Conservation (phyloP, 2,329 filamentous ascomycete species). For the Pleoardoris graminearum region DNA sequence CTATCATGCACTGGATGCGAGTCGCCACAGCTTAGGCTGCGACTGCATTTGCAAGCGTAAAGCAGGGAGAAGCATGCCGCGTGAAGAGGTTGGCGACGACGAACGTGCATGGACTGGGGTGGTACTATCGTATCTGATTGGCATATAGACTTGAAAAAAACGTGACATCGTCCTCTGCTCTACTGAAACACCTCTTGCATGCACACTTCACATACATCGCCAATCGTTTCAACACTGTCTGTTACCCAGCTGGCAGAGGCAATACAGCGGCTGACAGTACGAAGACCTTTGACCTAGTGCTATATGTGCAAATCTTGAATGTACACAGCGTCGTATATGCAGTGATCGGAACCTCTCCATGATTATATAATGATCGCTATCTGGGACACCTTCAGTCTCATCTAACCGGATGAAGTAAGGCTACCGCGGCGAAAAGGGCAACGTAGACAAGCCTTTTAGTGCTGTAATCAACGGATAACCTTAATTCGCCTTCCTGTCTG, state of each 20-base stretch:
- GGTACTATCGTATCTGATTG: neutral
- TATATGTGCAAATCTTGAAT: no score
- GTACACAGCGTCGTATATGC: no score
- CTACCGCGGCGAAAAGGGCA: slow-evolving; percentile 6
- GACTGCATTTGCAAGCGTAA: slow-evolving; percentile 1
- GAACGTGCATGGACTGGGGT: neutral
- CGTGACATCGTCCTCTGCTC: slow-evolving; percentile 5
- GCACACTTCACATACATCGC: no score
- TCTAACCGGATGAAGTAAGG: neutral
- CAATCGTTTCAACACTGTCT: no score
- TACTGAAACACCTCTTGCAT: neutral
- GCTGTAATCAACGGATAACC: slow-evolving; percentile 33
- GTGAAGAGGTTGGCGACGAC: neutral
- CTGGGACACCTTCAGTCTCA: neutral
- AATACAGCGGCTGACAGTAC: no score
- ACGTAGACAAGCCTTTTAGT: slow-evolving; percentile 41
- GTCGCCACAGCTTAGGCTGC: slow-evolving; percentile 4
- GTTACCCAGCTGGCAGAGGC: no score
- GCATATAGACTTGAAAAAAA: slow-evolving; percentile 10
- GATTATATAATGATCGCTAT: no score
- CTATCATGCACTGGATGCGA: neutral
- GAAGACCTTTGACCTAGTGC: no score
- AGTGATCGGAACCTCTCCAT: no score
- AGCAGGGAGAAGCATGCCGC: neutral
- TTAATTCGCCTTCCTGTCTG: slow-evolving; percentile 27